These are phyloP conservation scores for Sugiyamaella mastotermitis DNA, from an alignment of 805 yeast species.

Conservation along the genomic window DNA sequence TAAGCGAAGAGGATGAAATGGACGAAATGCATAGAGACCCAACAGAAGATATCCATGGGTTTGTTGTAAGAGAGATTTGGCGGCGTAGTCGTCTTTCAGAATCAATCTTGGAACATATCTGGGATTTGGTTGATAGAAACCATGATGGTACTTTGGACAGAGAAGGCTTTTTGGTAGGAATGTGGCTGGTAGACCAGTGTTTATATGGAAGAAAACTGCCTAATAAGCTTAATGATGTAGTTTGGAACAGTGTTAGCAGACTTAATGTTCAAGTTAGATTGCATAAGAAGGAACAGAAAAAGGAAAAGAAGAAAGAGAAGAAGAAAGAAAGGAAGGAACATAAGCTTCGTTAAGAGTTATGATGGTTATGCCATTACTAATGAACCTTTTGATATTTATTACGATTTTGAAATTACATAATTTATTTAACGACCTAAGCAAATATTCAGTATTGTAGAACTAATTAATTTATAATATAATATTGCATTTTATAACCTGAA, in stretches of 20 bases:
- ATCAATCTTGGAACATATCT: constrained; percentile 54
- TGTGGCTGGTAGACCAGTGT: constrained; percentile 97
- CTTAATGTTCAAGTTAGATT: constrained; percentile 34
- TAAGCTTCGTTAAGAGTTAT: no score
- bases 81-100: constrained; percentile 63
- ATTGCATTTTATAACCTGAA: no score
- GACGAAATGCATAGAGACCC: constrained; percentile 24
- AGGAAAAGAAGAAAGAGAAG: constrained; percentile 9
- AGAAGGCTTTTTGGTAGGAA: constrained; percentile 87
- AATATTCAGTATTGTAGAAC: no score
- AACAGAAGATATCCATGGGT: constrained; percentile 42
- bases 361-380: no score
- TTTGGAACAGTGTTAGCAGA: constrained; percentile 72
- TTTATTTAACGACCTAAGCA: no score
- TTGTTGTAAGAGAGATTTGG: constrained; percentile 78
- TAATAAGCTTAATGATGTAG: constrained; percentile 50
- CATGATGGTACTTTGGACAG: constrained; percentile 70
- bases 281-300: constrained; percentile 19
- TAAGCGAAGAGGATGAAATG: constrained; percentile 14
- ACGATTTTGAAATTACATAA: no score
- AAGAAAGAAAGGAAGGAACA: constrained; percentile 7
- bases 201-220: constrained; percentile 91
- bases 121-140: constrained; percentile 55
- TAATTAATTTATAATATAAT: no score
- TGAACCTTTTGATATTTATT: no score